Conservation (phyloP, 2,329 filamentous ascomycete genomes). For the Xylaria polymorpha region DNA sequence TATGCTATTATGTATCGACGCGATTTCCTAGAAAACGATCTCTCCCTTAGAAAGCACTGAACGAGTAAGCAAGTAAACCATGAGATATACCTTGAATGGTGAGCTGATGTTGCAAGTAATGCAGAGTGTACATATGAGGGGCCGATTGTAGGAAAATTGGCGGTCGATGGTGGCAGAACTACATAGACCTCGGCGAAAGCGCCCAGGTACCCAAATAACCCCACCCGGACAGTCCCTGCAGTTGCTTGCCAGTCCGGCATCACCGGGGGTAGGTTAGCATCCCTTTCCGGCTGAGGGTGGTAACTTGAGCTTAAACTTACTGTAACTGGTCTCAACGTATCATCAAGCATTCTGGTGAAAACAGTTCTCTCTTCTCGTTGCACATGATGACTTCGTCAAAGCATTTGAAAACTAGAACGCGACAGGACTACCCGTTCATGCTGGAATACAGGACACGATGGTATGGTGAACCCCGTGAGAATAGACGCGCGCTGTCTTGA, state of each 20-base stretch:
- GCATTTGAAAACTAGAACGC: slow-evolving; percentile 69
- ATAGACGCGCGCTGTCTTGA: background rate
- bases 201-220: too few relatives aligned
- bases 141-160: slow-evolving; percentile 28
- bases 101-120: background rate
- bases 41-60: background rate
- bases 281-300: background rate
- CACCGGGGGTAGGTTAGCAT: background rate
- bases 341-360: too few relatives aligned
- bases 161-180: slow-evolving; percentile 41
- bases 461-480: slow-evolving; percentile 57
- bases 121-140: slow-evolving; percentile 2
- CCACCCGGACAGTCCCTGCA: background rate
- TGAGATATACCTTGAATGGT: slow-evolving; percentile 1
- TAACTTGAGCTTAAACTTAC: too few relatives aligned
- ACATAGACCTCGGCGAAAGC: background rate
- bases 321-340: too few relatives aligned
- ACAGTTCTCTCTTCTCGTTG: background rate
- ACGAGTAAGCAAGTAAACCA: background rate
- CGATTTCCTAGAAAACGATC: background rate
- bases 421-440: slow-evolving; percentile 80
- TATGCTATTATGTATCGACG: background rate
- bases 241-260: background rate
- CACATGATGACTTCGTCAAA: slow-evolving; percentile 50
- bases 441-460: slow-evolving; percentile 90